phyloP scores from a whole-genome alignment of 129 eudicot genomes.

The Tagetes erecta region DNA sequence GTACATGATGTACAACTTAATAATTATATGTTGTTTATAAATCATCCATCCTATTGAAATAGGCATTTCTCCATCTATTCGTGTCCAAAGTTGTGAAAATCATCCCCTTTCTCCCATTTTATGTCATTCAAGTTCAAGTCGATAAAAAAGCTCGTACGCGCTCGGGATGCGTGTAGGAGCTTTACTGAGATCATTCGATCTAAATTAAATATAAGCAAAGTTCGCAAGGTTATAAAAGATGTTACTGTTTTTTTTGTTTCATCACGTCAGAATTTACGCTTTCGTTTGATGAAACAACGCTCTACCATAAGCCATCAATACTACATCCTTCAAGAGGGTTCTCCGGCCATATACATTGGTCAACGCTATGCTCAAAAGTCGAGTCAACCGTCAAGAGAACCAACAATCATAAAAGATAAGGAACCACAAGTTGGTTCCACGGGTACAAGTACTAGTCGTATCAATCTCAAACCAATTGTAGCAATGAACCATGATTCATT shows the following conservation, averaged over 20 bases:
- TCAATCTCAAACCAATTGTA: background rate
- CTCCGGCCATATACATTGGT: slow-evolving; percentile 44
- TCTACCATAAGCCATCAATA: slow-evolving; percentile 18
- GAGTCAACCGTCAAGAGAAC: background rate
- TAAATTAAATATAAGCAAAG: slow-evolving; percentile 21
- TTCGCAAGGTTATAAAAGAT: slow-evolving; percentile 31
- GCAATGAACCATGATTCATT: slow-evolving; percentile 9
- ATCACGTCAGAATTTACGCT: background rate
- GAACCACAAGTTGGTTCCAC: slow-evolving; percentile 17
- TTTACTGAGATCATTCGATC: slow-evolving; percentile 37
- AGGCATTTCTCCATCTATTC: slow-evolving; percentile 1
- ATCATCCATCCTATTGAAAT: slow-evolving; percentile 16
- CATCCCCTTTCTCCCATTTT: slow-evolving; percentile 1
- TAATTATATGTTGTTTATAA: slow-evolving; percentile 12
- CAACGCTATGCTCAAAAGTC: slow-evolving; percentile 37
- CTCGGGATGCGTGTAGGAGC: slow-evolving; percentile 54
- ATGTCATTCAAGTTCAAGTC: slow-evolving; percentile 46
- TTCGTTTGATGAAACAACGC: slow-evolving; percentile 23
- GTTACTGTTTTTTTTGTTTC: slow-evolving; percentile 22
- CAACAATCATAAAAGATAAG: background rate
- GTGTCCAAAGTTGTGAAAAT: slow-evolving; percentile 13
- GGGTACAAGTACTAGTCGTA: slow-evolving; percentile 7
- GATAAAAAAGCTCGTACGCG: slow-evolving; percentile 50
- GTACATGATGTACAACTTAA: slow-evolving; percentile 15
- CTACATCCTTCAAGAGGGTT: slow-evolving; percentile 31